These are phyloP conservation scores for Nannizziopsis barbatae DNA, from an alignment of 2,329 filamentous ascomycete species.

Conservation along the genomic window DNA sequence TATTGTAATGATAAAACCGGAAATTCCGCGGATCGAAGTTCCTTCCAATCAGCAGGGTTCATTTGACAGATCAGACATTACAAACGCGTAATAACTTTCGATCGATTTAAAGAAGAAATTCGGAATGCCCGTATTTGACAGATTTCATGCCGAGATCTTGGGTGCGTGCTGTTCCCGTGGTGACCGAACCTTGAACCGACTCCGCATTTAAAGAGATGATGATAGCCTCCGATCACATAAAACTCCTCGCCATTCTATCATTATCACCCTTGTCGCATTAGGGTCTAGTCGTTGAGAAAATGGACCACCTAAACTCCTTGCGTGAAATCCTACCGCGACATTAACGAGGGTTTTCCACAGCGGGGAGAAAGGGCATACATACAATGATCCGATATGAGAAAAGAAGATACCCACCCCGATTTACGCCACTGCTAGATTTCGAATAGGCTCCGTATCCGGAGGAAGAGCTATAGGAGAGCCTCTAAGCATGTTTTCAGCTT, in stretches of 20 bases:
- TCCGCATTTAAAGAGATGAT: background rate
- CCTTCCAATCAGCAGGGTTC: background rate
- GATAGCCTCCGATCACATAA: background rate
- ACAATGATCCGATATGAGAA: background rate
- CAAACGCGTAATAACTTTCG: background rate
- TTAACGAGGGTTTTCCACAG: background rate
- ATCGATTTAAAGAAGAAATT: background rate
- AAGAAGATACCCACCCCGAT: background rate
- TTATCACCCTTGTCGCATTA: background rate
- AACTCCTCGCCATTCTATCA: constrained; percentile 5
- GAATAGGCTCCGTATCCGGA: background rate
- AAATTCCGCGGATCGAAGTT: background rate
- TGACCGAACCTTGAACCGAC: background rate
- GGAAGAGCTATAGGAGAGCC: background rate
- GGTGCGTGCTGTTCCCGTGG: no score
- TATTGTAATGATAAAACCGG: constrained; percentile 1
- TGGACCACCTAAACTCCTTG: constrained; percentile 4
- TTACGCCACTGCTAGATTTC: background rate
- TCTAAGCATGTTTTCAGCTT: background rate
- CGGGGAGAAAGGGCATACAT: background rate
- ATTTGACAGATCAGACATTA: background rate
- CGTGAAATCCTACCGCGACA: background rate
- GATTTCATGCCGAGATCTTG: background rate
- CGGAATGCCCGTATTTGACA: background rate
- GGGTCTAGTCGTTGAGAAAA: constrained; percentile 1